Base-by-base conservation (phyloP, 768 basidiomycete genomes). In the Phlebiopsis gigantea region DNA sequence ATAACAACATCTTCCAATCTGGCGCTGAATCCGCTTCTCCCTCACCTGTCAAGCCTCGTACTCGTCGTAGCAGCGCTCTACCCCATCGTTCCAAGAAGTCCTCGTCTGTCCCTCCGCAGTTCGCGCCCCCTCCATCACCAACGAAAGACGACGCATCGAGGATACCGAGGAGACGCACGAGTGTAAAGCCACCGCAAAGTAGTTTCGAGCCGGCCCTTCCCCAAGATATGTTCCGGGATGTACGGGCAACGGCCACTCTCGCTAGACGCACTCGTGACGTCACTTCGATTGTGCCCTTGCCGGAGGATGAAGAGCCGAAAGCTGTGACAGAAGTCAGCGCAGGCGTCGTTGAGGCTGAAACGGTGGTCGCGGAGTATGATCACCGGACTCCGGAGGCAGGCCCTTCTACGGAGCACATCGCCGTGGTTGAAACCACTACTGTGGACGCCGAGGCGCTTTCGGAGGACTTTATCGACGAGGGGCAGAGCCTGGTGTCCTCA, bases 1-100 rank as follows among this genome's bases (percentile, higher is more conserved):
- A 92, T 61, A 91, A 90, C 65, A 93, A 93, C 61, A 82, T 91
- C 26, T 93, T 93, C 68, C 90, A 93, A 66, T 91, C 89, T 8
- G 90, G 89, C n/a, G 86, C 87, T 4, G 90, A 93, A 63, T 88
- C 87, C n/a, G 89, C 89, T 6, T 91, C 89, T 14, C 83, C 86
- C 31, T 80, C 84, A 5, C 86, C 84, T 22, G 67, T 67, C 29
- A 65, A 66, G 9, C 61, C 45, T 57, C 72, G 57, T 71, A 75
- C 61, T 62, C 74, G 53, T 77, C 77, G 70, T 61, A 74, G 45
- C 66, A 77, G 57, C 73, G 79, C 59, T 77, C 73, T 60, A 57
- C 67, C 65, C 57, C 62, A 57, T 61, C 57, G 64, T 6, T 65
- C 74, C 5, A 79, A 75, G 43, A 85, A 79, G 65, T 87, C 88